These are phyloP conservation scores for Erodium trifolium DNA, from an alignment of 441 rosid species.

Conservation along the genomic window DNA sequence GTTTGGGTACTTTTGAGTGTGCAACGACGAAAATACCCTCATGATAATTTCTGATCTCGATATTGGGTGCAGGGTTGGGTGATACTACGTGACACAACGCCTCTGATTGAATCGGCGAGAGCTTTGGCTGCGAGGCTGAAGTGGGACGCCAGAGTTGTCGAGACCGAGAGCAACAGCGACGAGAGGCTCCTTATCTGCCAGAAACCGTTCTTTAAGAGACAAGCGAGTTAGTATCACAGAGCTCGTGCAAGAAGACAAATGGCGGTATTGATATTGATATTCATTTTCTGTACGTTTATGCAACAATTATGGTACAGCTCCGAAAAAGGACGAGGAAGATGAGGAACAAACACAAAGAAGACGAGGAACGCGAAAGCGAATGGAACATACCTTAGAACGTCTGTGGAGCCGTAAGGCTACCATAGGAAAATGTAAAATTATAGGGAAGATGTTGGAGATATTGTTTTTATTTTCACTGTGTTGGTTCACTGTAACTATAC, in stretches of 20 bases:
- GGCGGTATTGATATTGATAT: no score
- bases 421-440: background rate
- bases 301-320: no score
- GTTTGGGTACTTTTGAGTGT: no score
- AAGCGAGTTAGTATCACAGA: conserved; percentile 7
- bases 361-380: no score
- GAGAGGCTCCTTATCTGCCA: conserved; percentile 92
- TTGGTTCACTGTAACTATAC: background rate
- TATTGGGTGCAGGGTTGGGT: conserved; percentile 80
- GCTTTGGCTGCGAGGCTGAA: conserved; percentile 52
- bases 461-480: background rate
- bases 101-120: conserved; percentile 70
- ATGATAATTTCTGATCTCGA: no score
- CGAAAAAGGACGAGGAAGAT: no score
- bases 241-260: no score
- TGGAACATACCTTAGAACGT: background rate
- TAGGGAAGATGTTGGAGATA: background rate
- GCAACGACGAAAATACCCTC: no score
- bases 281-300: background rate
- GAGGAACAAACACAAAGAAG: no score
- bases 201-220: conserved; percentile 76
- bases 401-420: background rate
- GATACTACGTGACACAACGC: conserved; percentile 66
- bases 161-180: conserved; percentile 73
- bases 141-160: conserved; percentile 92